Evolutionary conservation across 768 basidiomycete genomes (phyloP), one percentile per base, ranked within the genome.

Genomic region (Tulasnella sp.): DNA sequence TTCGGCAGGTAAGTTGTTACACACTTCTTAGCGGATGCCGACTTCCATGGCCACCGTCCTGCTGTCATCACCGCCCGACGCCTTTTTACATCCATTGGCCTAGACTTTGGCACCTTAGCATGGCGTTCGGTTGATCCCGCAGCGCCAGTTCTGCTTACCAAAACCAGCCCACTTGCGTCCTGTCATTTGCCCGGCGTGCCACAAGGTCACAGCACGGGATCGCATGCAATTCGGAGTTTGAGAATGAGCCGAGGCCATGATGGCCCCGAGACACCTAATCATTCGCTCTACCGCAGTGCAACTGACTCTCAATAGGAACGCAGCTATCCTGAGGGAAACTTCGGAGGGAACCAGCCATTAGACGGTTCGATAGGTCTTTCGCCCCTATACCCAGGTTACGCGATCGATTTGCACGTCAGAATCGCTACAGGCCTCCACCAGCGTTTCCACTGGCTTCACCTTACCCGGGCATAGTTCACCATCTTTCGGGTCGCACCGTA

Each of bases 401-500:
- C 92, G 91, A 94, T 93, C 91, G 92, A 94, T 94, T 94, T 94
- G 93, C 93, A 94, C 91, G 92, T 93, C 93, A 94, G 93, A 93
- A 94, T 92, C 91, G 92, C 93, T 94, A 92, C 91, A 91, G 92
- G 91, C 93, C 92, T 93, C 92, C 92, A 94, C 92, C 93, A 93
- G 92, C 92, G 93, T 94, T 94, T 94, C 92, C 93, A 92, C 92
- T 94, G 93, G 92, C 93, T 93, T 93, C 91, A 89, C 92, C 92
- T 91, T 93, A 91, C 90, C 91, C 92, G 92, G 88, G 89, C 91
- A 93, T 92, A 92, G 91, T 92, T 92, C 92, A 92, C 91, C 91
- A 92, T 92, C 91, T 92, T 93, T 92, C 91, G 91, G 92, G 91
- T 92, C 92, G 91, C 90, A 92, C 90, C 92, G 91, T 91, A 88